Conservation (phyloP, 306 rosid genomes). For the Amphicarpaea edgeworthii region DNA sequence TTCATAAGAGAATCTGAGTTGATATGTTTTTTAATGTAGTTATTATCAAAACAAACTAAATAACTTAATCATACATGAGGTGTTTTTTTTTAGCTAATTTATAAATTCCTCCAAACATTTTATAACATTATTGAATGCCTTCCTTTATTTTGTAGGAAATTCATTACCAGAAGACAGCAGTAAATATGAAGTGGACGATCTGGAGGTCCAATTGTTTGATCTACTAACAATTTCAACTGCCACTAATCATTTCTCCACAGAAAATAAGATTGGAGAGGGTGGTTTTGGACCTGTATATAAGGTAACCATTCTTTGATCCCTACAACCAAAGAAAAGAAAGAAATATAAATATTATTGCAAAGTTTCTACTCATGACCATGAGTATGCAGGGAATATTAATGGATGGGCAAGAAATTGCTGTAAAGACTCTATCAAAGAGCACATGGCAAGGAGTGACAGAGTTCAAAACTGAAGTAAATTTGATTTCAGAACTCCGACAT, state of each 20-base stretch:
- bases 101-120: background rate
- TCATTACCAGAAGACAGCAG: background rate
- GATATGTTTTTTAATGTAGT: too few relatives aligned
- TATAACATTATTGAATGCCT: background rate
- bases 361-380: background rate
- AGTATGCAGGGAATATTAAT: conserved; percentile 37
- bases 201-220: conserved; percentile 41
- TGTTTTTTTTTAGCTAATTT: background rate
- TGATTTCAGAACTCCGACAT: conserved; percentile 32
- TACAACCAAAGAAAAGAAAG: too few relatives aligned
- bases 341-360: too few relatives aligned
- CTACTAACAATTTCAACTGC: background rate
- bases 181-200: conserved; percentile 45
- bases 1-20: too few relatives aligned
- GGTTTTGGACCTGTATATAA: conserved; percentile 53
- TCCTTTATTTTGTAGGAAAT: background rate
- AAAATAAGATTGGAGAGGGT: conserved; percentile 34
- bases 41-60: too few relatives aligned
- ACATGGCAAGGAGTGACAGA: conserved; percentile 42
- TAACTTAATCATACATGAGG: too few relatives aligned
- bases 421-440: conserved; percentile 46
- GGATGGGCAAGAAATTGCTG: conserved; percentile 46
- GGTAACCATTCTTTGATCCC: conserved; percentile 12
- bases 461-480: conserved; percentile 35
- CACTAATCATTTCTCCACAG: background rate